A percentile compares a stretch with the other conserved stretches of the same genome.
Evolutionary conservation across 75 land plant species (phyloP).

Genomic region (Adiantum capillusveneris): DNA sequence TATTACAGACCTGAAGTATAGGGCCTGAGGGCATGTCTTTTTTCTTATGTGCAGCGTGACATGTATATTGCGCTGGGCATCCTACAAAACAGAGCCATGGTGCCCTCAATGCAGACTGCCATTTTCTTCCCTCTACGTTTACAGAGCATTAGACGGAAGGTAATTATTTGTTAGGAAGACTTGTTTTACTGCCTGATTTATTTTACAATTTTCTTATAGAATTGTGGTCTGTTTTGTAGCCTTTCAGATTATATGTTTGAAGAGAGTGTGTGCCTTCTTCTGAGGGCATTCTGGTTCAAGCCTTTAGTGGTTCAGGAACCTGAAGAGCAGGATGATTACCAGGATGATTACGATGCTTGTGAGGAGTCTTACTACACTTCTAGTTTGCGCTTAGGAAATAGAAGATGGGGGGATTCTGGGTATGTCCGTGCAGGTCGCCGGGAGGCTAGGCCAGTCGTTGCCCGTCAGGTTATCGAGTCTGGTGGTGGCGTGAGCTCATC

Average conservation of each 20-base stretch:
- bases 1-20: neutral
- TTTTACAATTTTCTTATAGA: slow-evolving; percentile 1
- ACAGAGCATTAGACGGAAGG: slow-evolving; percentile 89
- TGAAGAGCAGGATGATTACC: slow-evolving; percentile 41
- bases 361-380: slow-evolving; percentile 40
- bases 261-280: slow-evolving; percentile 86
- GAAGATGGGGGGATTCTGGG: slow-evolving; percentile 95
- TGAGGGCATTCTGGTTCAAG: slow-evolving; percentile 82
- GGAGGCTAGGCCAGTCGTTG: slow-evolving; percentile 76
- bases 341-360: slow-evolving; percentile 38
- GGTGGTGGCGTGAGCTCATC: slow-evolving; percentile 13
- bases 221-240: slow-evolving; percentile 25
- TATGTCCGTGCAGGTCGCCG: slow-evolving; percentile 79
- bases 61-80: slow-evolving; percentile 88
- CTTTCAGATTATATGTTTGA: slow-evolving; percentile 79
- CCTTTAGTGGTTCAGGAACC: slow-evolving; percentile 30
- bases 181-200: neutral
- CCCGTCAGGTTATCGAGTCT: slow-evolving; percentile 8
- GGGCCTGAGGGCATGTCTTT: neutral
- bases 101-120: slow-evolving; percentile 96
- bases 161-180: slow-evolving; percentile 9
- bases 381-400: slow-evolving; percentile 70
- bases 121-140: slow-evolving; percentile 60
- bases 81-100: slow-evolving; percentile 50
- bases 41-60: slow-evolving; percentile 46